Evolutionary conservation across 208 protist genomes (phyloP), one percentile per base, ranked within the genome.

Genomic region (Wallacemonas sp.): DNA sequence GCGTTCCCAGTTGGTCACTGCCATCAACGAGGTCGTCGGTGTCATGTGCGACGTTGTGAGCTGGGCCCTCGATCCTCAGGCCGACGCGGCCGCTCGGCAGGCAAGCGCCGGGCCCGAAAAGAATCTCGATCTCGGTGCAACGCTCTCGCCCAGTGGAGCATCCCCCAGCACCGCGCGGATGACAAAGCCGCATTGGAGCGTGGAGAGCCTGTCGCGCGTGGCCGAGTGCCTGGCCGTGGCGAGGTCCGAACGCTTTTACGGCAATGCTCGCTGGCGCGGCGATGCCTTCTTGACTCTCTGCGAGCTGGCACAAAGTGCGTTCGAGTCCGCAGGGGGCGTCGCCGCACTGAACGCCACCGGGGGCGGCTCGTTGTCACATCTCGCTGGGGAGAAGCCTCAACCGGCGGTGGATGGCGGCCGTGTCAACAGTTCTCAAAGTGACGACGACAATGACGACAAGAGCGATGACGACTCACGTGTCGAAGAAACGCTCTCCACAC

Each of bases 11-110:
- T 53, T 76, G 21, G 50, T 37, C 12, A 42, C 70, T 33, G 33
- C 34, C 17, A 44, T 85, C 34, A 81, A 81, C 58, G 71, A 74
- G 21, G 26, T 78, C 22, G 52, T 85, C 8, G 79, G 81, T 34
- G 22, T 65, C 1, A 1, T 76, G 21, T 81, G 75, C 50, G 79
- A 85, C 52, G 63, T 81, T 0, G 44, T 73, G 39, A 30, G 67
- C 55, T 67, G 61, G 27, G 59, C 53, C 30, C 38, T 70, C 17
- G 37, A 39, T 0, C 41, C 69, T 6, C 30, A 52, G 22, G 15
- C 27, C 21, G 21, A 5, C 13, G 27, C 4, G 13, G 21, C 37
- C 22, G 12, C 57, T n/a, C n/a, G n/a, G n/a, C n/a, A n/a, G 21
- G 22, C 50, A 46, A 24, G 41, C 15, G 41, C 41, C 8, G 41